Conservation (phyloP, 1,139 yeast genomes). For the Yarrowia galli region DNA sequence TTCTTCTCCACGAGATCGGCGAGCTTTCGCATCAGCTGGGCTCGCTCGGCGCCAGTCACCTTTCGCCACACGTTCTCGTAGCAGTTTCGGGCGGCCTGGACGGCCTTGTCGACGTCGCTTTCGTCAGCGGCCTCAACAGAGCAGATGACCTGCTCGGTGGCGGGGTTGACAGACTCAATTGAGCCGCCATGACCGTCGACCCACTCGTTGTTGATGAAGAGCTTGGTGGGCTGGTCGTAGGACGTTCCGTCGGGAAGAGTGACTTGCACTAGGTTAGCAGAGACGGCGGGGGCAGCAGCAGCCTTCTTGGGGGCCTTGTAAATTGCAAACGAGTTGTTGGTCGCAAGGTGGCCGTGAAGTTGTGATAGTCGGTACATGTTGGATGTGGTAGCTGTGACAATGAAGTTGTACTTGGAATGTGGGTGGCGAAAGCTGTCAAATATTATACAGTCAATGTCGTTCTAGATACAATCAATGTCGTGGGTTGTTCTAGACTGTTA, state of each 20-base stretch:
- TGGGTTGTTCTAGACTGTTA: no score
- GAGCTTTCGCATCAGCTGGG: conserved; percentile 56
- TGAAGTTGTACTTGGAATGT: not conserved
- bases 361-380: conserved; percentile 24
- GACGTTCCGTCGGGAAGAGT: conserved; percentile 61
- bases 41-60: conserved; percentile 57
- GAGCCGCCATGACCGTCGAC: conserved; percentile 66
- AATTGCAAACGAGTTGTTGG: conserved; percentile 19
- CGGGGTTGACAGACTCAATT: conserved; percentile 52
- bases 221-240: conserved; percentile 75
- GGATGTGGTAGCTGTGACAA: no score
- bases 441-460: no score
- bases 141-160: conserved; percentile 61
- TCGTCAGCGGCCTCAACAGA: conserved; percentile 62
- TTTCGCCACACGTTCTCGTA: conserved; percentile 59
- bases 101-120: conserved; percentile 67
- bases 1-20: conserved; percentile 63
- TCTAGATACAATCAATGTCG: no score
- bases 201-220: conserved; percentile 83
- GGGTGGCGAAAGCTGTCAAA: not conserved
- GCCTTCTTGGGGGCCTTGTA: conserved; percentile 30
- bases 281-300: not conserved
- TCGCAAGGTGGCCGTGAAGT: conserved; percentile 1
- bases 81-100: conserved; percentile 63
- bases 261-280: conserved; percentile 36